Evolutionary conservation across 2,329 filamentous ascomycete genomes (phyloP).

Genomic region (Monosporascus sp.): DNA sequence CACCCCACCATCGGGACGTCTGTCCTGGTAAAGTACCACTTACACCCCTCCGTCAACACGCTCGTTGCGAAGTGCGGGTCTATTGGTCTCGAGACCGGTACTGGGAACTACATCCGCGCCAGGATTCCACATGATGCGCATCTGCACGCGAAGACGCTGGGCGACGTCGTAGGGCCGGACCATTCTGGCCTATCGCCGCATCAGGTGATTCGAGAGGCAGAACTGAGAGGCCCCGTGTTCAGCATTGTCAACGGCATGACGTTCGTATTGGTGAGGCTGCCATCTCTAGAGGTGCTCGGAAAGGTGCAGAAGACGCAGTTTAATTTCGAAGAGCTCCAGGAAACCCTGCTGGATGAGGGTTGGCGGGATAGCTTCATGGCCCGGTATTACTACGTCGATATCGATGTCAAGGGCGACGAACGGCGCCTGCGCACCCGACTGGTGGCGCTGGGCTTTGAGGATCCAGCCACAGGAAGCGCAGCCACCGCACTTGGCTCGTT

Average conservation of each 20-base stretch:
- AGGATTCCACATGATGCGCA: constrained; percentile 64
- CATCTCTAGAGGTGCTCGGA: constrained; percentile 53
- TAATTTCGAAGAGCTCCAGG: constrained; percentile 24
- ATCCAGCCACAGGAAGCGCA: constrained; percentile 60
- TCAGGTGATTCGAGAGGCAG: constrained; percentile 18
- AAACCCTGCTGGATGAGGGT: constrained; percentile 43
- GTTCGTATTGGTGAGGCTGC: constrained; percentile 62
- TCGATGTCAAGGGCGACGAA: constrained; percentile 21
- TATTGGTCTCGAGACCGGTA: constrained; percentile 28
- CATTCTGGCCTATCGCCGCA: constrained; percentile 16
- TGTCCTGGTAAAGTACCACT: constrained; percentile 38
- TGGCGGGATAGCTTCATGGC: constrained; percentile 52
- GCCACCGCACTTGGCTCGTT: constrained; percentile 53
- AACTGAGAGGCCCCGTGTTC: constrained; percentile 41
- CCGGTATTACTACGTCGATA: constrained; percentile 56
- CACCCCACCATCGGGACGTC: constrained; percentile 59
- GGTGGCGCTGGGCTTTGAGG: constrained; percentile 47
- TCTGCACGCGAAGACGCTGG: constrained; percentile 45
- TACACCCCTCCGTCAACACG: constrained; percentile 32
- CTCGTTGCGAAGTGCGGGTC: constrained; percentile 54
- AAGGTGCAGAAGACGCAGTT: constrained; percentile 29
- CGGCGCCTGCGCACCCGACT: constrained; percentile 52
- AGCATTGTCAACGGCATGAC: constrained; percentile 71
- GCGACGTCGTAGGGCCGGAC: constrained; percentile 23
- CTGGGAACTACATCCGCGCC: constrained; percentile 44